Conservation (phyloP, 73 alveolate species). For the Urostyla sp. region DNA sequence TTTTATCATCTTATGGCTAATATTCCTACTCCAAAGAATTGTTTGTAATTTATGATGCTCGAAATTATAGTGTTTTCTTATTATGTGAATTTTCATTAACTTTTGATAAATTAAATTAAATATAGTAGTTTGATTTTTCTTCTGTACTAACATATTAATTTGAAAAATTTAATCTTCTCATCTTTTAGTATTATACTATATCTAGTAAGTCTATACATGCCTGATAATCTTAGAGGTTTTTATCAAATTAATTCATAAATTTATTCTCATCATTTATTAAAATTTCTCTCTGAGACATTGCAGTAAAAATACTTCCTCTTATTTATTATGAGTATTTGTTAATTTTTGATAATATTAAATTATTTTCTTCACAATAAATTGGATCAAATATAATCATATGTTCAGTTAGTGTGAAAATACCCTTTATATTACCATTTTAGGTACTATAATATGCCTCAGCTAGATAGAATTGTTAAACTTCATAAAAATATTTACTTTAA, state of each 20-base stretch:
- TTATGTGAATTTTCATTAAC: conserved; percentile 50
- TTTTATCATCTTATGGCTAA: not conserved
- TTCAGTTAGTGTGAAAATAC: conserved; percentile 60
- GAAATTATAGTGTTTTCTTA: not conserved
- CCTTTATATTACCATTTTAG: conserved; percentile 65
- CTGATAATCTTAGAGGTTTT: conserved; percentile 38
- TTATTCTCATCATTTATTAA: not conserved
- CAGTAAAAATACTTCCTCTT: too few species aligned
- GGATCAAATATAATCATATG: conserved; percentile 60
- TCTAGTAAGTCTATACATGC: conserved; percentile 66
- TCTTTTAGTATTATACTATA: conserved; percentile 40
- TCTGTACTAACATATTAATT: conserved; percentile 29
- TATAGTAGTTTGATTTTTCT: conserved; percentile 61
- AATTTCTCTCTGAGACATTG: too few species aligned
- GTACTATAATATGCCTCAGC: conserved; percentile 75
- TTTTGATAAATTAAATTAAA: conserved; percentile 43
- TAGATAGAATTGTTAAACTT: not conserved
- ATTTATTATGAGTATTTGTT: not conserved
- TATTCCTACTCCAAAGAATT: not conserved
- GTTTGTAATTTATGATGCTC: not conserved
- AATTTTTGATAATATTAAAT: not conserved
- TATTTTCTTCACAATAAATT: conserved; percentile 52
- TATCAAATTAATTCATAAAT: not conserved
- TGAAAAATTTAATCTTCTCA: conserved; percentile 45
- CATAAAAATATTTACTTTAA: not conserved